Evolutionary conservation across 2,329 filamentous ascomycete species (phyloP), one percentile per base, ranked within the genome.

Genomic region (Aspergillus sp.): DNA sequence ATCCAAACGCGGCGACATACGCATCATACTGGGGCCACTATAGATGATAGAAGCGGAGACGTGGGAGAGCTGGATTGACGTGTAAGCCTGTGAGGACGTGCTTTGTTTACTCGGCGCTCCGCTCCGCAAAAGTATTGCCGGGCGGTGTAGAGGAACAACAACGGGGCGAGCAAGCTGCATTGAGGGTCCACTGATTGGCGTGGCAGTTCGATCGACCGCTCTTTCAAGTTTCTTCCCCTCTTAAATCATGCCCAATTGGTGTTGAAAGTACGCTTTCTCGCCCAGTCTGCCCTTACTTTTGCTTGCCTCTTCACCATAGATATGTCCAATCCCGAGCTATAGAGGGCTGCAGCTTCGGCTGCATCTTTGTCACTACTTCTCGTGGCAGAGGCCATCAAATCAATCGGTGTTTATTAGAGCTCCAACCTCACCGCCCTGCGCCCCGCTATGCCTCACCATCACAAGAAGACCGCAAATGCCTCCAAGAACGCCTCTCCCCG

Each of bases 361-460:
- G 73, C 73, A 72, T 70, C 69, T 71, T 71, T 71, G 69, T 73
- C 71, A 68, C 67, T 52, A 51, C 48, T 53, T 57, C 47, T 60
- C 59, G 59, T 67, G 68, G 64, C 69, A 67, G 67, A 67, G 66
- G 62, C 61, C 62, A 53, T 25, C 50, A 44, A 68, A 66, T 61
- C 61, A 55, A 66, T 68, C 65, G 64, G 60, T 61, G 64, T 55
- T 61, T 57, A 59, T 59, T 41, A 65, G 56, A 64, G 69, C 65
- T 46, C 39, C 39, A 23, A 46, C 66, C 66, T 69, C 71, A 68
- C 70, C 67, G 63, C 63, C 64, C 62, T 58, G 63, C 64, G 68
- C 67, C 68, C 71, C 72, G 72, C 71, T 70, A 78, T 78, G 76
- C 70, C 76, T 75, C 74, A 74, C 69, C 77, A 76, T 66, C 73